These are phyloP conservation scores for Populus tomentosa DNA, from an alignment of 441 rosid species.

Conservation along the genomic window DNA sequence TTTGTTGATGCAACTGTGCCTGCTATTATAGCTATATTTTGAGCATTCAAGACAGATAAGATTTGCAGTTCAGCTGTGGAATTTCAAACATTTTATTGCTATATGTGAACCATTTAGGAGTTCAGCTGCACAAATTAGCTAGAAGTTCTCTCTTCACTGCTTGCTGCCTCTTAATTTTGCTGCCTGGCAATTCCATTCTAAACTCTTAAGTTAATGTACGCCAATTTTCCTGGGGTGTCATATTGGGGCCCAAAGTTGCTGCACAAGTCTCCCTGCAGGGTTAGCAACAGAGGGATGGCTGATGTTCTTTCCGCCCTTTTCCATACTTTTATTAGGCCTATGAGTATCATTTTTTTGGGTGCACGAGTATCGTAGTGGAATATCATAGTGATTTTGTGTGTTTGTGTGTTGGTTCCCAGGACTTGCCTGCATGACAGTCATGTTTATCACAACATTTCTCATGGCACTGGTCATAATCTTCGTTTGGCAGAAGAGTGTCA, in stretches of 20 bases:
- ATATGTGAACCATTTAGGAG: not conserved
- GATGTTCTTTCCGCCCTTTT: not conserved
- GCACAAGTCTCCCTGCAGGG: not conserved
- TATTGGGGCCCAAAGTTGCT: not conserved
- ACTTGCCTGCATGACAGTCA: constrained; percentile 76
- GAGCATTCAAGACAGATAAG: not conserved
- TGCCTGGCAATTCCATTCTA: not conserved
- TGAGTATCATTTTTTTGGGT: not conserved
- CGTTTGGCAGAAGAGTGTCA: constrained; percentile 62
- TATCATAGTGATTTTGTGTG: constrained; percentile 12
- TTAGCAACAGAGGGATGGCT: not conserved
- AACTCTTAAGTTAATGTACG: not conserved
- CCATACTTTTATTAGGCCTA: not conserved
- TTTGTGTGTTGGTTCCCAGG: constrained; percentile 46
- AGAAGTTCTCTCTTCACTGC: not conserved
- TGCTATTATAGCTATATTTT: not conserved
- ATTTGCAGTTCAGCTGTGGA: not conserved
- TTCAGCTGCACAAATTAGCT: not conserved
- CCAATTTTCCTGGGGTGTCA: not conserved
- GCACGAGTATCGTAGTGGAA: not conserved
- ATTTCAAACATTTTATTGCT: not conserved
- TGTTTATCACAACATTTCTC: constrained; percentile 81
- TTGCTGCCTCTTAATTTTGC: not conserved
- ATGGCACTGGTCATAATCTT: constrained; percentile 81
- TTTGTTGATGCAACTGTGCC: not conserved